Evolutionary conservation across 129 eudicot genomes (phyloP).

Genomic region (Daucus carota): DNA sequence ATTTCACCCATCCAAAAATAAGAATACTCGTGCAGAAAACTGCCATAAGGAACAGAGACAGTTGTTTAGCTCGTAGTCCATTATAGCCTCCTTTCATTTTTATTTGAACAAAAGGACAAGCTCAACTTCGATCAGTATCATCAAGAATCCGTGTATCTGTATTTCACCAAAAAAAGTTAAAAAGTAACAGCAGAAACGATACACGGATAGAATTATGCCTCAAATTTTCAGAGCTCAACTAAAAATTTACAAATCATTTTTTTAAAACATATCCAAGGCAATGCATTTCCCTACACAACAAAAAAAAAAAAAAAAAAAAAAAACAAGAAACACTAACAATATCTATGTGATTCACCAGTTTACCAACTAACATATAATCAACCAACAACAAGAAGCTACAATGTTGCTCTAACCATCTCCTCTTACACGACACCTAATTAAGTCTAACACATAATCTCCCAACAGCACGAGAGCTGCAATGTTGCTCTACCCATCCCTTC

Average conservation of each 20-base stretch:
- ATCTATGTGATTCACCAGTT: background rate
- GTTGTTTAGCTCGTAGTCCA: constrained; percentile 24
- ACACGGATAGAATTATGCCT: background rate
- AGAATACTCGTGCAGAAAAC: constrained; percentile 29
- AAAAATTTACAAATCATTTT: background rate
- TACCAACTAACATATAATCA: background rate
- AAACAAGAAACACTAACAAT: background rate
- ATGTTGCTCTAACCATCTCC: background rate
- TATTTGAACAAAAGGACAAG: background rate
- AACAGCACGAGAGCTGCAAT: too few species aligned
- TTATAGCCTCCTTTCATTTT: constrained; percentile 36
- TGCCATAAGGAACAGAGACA: constrained; percentile 28
- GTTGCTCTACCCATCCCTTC: too few species aligned
- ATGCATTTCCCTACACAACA: background rate
- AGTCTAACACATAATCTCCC: too few species aligned
- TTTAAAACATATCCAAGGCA: background rate
- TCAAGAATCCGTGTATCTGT: background rate
- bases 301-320: background rate
- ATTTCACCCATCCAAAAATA: constrained; percentile 24
- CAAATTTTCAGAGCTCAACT: background rate
- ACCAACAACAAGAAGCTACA: too few species aligned
- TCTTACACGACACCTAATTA: too few species aligned
- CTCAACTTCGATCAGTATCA: constrained; percentile 1
- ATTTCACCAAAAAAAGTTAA: background rate
- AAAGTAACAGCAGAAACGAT: background rate